A percentile compares a stretch with the other conserved stretches of the same genome.
Conservation (phyloP, 2,329 filamentous ascomycete species). For the Fusarium foetens region DNA sequence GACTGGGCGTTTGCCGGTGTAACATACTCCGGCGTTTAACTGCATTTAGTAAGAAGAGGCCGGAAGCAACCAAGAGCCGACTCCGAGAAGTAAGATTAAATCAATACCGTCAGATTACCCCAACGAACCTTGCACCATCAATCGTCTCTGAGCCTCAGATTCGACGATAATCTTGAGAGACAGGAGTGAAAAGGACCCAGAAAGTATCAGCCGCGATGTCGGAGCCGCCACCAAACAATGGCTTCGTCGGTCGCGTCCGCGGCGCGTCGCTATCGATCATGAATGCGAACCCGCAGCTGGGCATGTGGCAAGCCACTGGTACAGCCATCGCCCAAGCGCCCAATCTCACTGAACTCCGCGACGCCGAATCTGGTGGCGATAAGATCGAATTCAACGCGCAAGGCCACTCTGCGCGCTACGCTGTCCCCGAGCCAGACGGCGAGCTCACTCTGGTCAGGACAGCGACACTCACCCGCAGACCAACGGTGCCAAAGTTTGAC, state of each 20-base stretch:
- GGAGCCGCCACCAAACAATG: background rate
- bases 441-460: background rate
- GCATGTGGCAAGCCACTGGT: conserved; percentile 4
- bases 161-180: background rate
- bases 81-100: background rate
- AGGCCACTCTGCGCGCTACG: background rate
- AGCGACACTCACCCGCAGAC: background rate
- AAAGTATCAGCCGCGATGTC: background rate
- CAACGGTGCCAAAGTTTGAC: background rate
- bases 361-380: background rate
- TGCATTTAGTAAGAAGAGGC: background rate
- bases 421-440: background rate
- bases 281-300: conserved; percentile 2
- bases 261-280: background rate
- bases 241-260: background rate
- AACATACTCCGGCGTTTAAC: background rate
- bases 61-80: background rate
- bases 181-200: background rate
- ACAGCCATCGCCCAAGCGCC: background rate
- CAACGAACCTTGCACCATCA: background rate
- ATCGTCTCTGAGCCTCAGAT: background rate
- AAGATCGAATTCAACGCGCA: background rate
- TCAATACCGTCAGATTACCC: background rate
- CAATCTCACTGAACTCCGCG: background rate
- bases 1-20: background rate